Evolutionary conservation across 192 early-diverging fungal species (phyloP), one percentile per base, ranked within the genome.

Genomic region (Backusella liffmaniae): DNA sequence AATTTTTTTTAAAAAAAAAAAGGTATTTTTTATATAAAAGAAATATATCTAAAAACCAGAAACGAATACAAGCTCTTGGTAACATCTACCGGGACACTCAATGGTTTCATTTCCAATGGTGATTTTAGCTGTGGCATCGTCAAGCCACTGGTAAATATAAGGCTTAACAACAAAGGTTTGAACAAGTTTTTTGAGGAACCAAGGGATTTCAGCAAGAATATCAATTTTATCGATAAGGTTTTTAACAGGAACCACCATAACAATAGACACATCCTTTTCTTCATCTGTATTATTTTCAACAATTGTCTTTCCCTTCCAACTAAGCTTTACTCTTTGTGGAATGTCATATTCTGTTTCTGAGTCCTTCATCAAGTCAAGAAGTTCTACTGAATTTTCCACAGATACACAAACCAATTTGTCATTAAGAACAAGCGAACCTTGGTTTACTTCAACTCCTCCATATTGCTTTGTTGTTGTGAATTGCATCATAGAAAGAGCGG

Each of bases 121-220:
- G 32, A 98, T 84, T 68, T 89, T 85, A 49, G 92, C 91, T 4
- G 81, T 84, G 4, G 90, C 90, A 39, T 93, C 89, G 62, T 96
- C 92, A 73, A 92, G 90, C 91, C 96, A 97, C 83, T 98, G 95
- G 83, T 96, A 98, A 49, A 96, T 87, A 77, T 91, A 97, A 32
- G 97, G 97, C 73, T 94, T 94, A 37, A 95, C 96, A 35, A 98
- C 92, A 75, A 97, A 92, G 0, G 96, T 92, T 84, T 97, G 94
- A 67, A 98, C 93, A 62, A 97, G 78, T 77, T 93, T 95, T 49
- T 93, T 89, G 23, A 98, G 69, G 51, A 97, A 83, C 83, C 88
- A 98, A 18, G 97, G 96, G 80, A 98, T 89, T 79, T 96, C 95
- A 36, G 89, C 84, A 49, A 98, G 83, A 21, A 97, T 89, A 79